Base-by-base conservation (phyloP, 768 basidiomycete genomes). In the Gautieria morchelliformis region DNA sequence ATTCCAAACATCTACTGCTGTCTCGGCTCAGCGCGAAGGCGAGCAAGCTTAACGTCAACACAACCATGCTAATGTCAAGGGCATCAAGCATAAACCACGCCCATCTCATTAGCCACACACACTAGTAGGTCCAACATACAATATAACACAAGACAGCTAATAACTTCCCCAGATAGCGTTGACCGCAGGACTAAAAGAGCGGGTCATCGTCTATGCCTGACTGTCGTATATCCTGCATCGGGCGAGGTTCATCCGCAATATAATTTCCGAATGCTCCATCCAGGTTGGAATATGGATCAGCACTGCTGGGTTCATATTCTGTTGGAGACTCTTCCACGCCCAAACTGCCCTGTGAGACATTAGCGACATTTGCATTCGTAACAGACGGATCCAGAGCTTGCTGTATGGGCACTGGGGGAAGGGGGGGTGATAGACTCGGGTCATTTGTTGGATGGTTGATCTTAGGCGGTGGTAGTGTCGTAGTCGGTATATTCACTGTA, bases 221-320 rank as follows among this genome's bases (percentile, higher is more conserved):
- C 58, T 72, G 71, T 61, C 63, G 68, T 71, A n/a, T 56, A 63
- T 42, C 55, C 37, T 44, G 74, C 68, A 22, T 65, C 52, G 88
- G 84, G 53, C 75, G 76, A 46, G 91, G 90, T 65, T 81, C 77
- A 68, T 93, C 89, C 24, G 81, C 83, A 42, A 80, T 56, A 64
- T 89, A 88, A 61, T 78, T 81, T 17, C 83, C 83, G 64, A 93
- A 90, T 51, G 87, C 88, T 40, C 81, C 78, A 62, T 78, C 87
- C 54, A 96, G 70, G 60, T 85, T 85, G 5, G 89, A 90, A 67
- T 96, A 96, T 22, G 91, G 91, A 70, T 94, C 91, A 39, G 64
- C 37, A 40, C 58, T 53, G 14, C 37, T 32, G 14, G 58, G 12
- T 19, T 45, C 55, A 35, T 27, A 46, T 24, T 30, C 42, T 20